Conservation (phyloP, 2,329 filamentous ascomycete genomes). For the Diaporthe amygdali region DNA sequence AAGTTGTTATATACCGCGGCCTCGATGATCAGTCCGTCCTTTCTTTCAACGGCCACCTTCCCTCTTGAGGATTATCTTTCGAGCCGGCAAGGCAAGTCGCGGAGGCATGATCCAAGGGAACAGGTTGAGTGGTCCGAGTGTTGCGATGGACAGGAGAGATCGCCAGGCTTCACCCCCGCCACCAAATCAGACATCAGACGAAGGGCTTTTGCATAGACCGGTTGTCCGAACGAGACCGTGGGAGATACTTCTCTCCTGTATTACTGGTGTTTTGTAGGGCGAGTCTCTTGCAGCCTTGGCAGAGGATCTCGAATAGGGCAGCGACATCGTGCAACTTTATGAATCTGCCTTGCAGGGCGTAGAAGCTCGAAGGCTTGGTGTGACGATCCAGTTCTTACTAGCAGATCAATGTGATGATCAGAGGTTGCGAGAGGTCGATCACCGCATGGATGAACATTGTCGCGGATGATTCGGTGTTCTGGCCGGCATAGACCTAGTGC, state of each 20-base stretch:
- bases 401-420: background rate
- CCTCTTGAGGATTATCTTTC: background rate
- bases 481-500: background rate
- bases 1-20: background rate
- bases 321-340: background rate
- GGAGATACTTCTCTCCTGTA: background rate
- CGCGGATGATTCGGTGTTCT: background rate
- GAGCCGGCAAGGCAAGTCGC: background rate
- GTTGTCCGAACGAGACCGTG: background rate
- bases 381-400: background rate
- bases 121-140: background rate
- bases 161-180: background rate
- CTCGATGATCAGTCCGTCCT: background rate
- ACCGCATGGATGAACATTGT: background rate
- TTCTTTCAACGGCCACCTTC: background rate
- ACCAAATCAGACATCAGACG: background rate
- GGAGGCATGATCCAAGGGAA: background rate
- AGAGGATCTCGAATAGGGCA: background rate
- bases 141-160: background rate
- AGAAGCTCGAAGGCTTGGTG: background rate
- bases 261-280: slow-evolving; percentile 1
- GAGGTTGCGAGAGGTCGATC: slow-evolving; percentile 3
- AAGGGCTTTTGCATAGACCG: background rate
- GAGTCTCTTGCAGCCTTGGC: background rate
- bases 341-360: slow-evolving; percentile 1